phyloP scores from a whole-genome alignment of 163 green algal genomes.

The Volvox carteri region DNA sequence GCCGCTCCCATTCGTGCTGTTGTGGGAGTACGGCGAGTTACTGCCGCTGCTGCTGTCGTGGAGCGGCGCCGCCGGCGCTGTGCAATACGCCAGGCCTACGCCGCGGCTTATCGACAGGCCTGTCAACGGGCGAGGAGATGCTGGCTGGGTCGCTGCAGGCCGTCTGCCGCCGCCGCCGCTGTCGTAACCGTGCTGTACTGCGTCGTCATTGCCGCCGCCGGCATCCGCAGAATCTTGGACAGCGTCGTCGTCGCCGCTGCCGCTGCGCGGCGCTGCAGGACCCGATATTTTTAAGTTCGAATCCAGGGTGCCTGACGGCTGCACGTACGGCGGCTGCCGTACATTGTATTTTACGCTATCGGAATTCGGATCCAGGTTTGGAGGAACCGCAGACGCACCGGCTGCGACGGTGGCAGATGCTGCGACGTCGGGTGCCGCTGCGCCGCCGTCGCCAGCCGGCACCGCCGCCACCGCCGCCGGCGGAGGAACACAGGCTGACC shows the following conservation, averaged over 20 bases:
- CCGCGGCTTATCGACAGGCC: not conserved
- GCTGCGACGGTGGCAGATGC: not conserved
- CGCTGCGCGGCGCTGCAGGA: too few species aligned
- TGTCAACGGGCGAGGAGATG: not conserved
- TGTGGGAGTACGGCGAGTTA: not conserved
- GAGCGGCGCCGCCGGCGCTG: not conserved
- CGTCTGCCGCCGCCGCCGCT: not conserved
- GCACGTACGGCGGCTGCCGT: conserved; percentile 3
- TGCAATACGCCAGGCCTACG: not conserved
- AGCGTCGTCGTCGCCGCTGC: not conserved
- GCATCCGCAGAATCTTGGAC: not conserved
- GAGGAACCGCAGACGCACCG: not conserved
- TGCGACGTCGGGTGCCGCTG: not conserved
- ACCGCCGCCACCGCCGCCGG: not conserved
- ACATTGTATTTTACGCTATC: not conserved
- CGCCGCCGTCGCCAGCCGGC: not conserved
- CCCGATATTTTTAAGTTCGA: too few species aligned
- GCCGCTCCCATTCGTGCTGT: not conserved
- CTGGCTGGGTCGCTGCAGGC: not conserved
- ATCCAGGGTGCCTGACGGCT: not conserved
- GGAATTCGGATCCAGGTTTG: not conserved
- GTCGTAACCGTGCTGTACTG: not conserved
- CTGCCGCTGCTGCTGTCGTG: not conserved
- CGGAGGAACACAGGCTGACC: not conserved
- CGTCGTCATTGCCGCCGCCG: too few species aligned